These are phyloP conservation scores for Planoprotostelium fungivorum DNA, from an alignment of 78 protist species.

Conservation along the genomic window DNA sequence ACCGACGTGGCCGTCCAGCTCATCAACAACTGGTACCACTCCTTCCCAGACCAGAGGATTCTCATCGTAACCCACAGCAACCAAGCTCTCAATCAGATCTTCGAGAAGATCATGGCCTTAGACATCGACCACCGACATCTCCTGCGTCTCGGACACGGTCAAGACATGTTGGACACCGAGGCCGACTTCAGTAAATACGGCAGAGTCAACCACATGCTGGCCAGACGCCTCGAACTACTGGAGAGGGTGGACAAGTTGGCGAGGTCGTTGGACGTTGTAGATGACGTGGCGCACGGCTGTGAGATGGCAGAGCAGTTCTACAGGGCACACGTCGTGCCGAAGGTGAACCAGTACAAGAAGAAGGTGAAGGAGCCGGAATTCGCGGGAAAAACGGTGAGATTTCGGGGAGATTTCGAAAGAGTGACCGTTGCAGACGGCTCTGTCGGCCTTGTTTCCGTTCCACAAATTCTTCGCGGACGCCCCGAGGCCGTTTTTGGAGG, in stretches of 20 bases:
- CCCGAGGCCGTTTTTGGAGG: neutral
- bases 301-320: slow-evolving; percentile 88
- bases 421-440: too few species aligned
- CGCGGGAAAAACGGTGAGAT: neutral
- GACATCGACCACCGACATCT: slow-evolving; percentile 88
- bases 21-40: slow-evolving; percentile 83
- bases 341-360: slow-evolving; percentile 33
- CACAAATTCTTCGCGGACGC: neutral
- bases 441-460: neutral
- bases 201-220: slow-evolving; percentile 88
- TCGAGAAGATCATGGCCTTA: slow-evolving; percentile 46
- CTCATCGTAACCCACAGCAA: slow-evolving; percentile 95
- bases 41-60: slow-evolving; percentile 84
- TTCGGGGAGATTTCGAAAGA: neutral
- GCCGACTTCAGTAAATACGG: slow-evolving; percentile 82
- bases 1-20: slow-evolving; percentile 97
- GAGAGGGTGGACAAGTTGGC: slow-evolving; percentile 60
- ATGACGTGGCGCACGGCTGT: slow-evolving; percentile 79
- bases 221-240: slow-evolving; percentile 58
- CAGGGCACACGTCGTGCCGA: slow-evolving; percentile 42
- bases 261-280: slow-evolving; percentile 23
- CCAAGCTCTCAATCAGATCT: slow-evolving; percentile 55
- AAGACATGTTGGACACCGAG: slow-evolving; percentile 72
- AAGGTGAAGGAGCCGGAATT: neutral
- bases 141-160: slow-evolving; percentile 94